A percentile compares a stretch with the other conserved stretches of the same genome.
These are phyloP conservation scores for Wickerhamiella kurtzmanii DNA, from an alignment of 805 yeast species.

Conservation along the genomic window DNA sequence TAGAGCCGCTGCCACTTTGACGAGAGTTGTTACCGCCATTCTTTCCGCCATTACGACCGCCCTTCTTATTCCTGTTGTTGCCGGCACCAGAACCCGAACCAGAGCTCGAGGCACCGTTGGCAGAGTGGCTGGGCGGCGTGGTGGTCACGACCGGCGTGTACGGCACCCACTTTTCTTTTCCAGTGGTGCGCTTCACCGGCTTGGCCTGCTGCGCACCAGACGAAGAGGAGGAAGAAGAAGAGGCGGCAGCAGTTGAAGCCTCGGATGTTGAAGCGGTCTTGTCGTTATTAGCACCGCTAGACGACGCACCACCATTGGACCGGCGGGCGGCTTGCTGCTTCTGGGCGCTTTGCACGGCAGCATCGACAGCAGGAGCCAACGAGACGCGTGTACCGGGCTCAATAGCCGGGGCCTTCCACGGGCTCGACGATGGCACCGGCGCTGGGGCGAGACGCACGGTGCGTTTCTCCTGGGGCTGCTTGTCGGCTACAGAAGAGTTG, in stretches of 20 bases:
- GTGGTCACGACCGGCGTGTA: conserved; percentile 17
- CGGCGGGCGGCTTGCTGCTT: conserved; percentile 1
- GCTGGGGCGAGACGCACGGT: conserved; percentile 41
- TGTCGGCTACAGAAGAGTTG: conserved; percentile 1
- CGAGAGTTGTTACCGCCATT: not conserved
- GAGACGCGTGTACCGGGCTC: conserved; percentile 6
- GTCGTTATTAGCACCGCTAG: not conserved
- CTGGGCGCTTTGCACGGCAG: conserved; percentile 6
- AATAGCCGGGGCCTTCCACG: conserved; percentile 37
- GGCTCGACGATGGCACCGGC: conserved; percentile 47
- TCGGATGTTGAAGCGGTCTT: too few species aligned
- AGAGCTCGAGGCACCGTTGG: not conserved
- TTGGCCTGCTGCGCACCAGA: conserved; percentile 1
- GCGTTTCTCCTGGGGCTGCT: conserved; percentile 4
- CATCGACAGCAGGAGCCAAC: conserved; percentile 5
- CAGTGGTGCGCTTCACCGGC: conserved; percentile 21
- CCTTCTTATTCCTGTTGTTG: not conserved
- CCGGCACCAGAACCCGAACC: conserved; percentile 1
- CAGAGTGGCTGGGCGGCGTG: conserved; percentile 5
- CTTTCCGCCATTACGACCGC: conserved; percentile 2
- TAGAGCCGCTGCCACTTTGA: not conserved
- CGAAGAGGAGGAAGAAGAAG: too few species aligned
- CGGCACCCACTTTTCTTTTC: conserved; percentile 40
- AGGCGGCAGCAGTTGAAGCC: conserved; percentile 3
- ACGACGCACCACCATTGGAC: not conserved